Evolutionary conservation across 2,329 filamentous ascomycete species (phyloP), one percentile per base, ranked within the genome.

Genomic region (Paramyrothecium sp.): DNA sequence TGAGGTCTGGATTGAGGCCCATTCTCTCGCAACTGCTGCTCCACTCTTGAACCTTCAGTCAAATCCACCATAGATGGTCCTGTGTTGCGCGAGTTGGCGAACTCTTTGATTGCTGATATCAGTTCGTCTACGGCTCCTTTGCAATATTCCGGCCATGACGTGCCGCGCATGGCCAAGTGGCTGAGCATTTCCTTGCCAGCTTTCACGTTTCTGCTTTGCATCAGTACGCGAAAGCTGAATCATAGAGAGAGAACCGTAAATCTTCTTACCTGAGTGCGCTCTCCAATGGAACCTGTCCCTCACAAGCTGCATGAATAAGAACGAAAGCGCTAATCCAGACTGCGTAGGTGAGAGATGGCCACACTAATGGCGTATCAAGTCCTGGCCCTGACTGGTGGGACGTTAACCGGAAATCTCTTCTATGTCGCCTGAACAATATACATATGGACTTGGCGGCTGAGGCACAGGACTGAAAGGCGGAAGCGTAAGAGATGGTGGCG

Each of bases 291-390:
- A 81, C 65, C 33, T 81, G 73, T 1, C 71, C 71, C 58, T 79
- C 77, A 59, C 77, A 78, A 0, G 78, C 78, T 3, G 80, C 81
- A 54, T 81, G 79, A 3, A 81, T 75, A 3, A 83, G 63, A 20
- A 83, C 76, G 44, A 83, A 79, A 1, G 77, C 78, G 56, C 79
- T 81, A 61, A 82, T 82, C 80, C 80, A 83, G 0, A 79, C 71
- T 1, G 75, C 76, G 80, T 80, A 82, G 0, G 80, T 82, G 44
- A 80, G 80, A 0, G 79, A 80, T 3, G 79, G 79, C 78, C 80
- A 82, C 0, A 79, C 65, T 22, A 83, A 65, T 0, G 77, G 73
- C 7, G 63, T 54, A 0, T 46, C 51, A 0, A 70, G 55, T 4
- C 56, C 56, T 1, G 54, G 41, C 2, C 55, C 60, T 8, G 53